Conservation (phyloP, 2,329 filamentous ascomycete species). For the Neospermospora avenae region DNA sequence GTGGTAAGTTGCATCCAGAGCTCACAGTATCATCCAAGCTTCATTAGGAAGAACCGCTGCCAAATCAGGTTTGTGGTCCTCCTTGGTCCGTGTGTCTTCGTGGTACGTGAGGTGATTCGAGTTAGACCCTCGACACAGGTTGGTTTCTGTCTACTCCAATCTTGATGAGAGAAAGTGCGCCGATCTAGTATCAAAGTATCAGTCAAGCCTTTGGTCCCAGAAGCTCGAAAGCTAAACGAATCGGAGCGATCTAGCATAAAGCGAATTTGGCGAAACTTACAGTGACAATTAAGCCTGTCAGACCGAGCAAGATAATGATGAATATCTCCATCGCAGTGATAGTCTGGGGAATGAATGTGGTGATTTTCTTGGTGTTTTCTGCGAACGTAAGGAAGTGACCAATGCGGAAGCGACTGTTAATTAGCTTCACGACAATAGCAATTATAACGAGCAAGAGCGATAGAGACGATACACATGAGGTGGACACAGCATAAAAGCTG, state of each 20-base stretch:
- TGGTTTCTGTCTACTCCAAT: not conserved
- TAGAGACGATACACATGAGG: not conserved
- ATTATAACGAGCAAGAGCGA: not conserved
- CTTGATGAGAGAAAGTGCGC: not conserved
- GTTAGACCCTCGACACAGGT: not conserved
- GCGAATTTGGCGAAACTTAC: not conserved
- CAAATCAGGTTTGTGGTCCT: too few relatives aligned
- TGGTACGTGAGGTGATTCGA: not conserved
- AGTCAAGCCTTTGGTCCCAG: not conserved
- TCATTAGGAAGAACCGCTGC: too few relatives aligned
- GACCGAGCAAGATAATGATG: not conserved
- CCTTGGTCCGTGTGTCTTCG: not conserved
- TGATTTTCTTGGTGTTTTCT: not conserved
- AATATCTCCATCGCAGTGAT: conserved; percentile 1
- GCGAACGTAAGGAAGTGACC: not conserved
- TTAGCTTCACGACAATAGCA: not conserved
- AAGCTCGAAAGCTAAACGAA: not conserved
- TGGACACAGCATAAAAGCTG: not conserved
- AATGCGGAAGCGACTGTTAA: not conserved
- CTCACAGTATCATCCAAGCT: too few relatives aligned
- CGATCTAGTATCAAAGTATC: not conserved
- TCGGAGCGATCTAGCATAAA: not conserved
- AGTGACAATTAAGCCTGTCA: not conserved
- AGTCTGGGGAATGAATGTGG: not conserved
- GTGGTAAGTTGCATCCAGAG: too few relatives aligned